phyloP scores from a whole-genome alignment of 176 grass and related monocot genomes.

The Aegilops sharonensis region DNA sequence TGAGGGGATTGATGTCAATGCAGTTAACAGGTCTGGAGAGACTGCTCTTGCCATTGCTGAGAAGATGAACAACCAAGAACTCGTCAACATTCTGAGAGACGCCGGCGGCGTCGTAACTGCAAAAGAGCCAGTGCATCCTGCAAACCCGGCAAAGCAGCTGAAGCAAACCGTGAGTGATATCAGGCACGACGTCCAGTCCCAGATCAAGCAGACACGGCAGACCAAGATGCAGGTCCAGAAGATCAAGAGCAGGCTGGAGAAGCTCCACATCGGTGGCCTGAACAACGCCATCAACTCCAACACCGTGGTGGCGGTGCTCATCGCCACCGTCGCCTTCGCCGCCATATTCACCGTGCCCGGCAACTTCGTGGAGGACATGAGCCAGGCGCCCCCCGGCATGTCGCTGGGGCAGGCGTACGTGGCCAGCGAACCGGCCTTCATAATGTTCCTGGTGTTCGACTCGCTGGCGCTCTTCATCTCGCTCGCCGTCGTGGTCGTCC shows the following conservation, averaged over 20 bases:
- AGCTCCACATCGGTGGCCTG: slow-evolving; percentile 83
- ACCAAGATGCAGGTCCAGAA: slow-evolving; percentile 80
- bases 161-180: slow-evolving; percentile 96
- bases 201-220: slow-evolving; percentile 77
- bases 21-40: slow-evolving; percentile 67
- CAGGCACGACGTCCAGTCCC: slow-evolving; percentile 78
- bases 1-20: slow-evolving; percentile 69
- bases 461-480: slow-evolving; percentile 92
- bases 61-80: slow-evolving; percentile 64
- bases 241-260: slow-evolving; percentile 77
- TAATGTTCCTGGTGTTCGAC: slow-evolving; percentile 79
- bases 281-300: slow-evolving; percentile 99
- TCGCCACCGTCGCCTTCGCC: slow-evolving; percentile 83
- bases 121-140: slow-evolving; percentile 56
- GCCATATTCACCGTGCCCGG: slow-evolving; percentile 89
- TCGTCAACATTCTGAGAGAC: slow-evolving; percentile 59
- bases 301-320: slow-evolving; percentile 87
- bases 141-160: slow-evolving; percentile 73
- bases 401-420: slow-evolving; percentile 68
- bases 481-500: slow-evolving; percentile 74
- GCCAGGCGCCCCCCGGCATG: slow-evolving; percentile 9
- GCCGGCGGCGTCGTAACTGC: slow-evolving; percentile 50
- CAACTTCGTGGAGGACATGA: slow-evolving; percentile 44
- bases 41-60: slow-evolving; percentile 76
- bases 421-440: slow-evolving; percentile 67